Evolutionary conservation across 202 grass and related monocot genomes (phyloP), one percentile per base, ranked within the genome.

Genomic region (Hordeum pubiflorum): DNA sequence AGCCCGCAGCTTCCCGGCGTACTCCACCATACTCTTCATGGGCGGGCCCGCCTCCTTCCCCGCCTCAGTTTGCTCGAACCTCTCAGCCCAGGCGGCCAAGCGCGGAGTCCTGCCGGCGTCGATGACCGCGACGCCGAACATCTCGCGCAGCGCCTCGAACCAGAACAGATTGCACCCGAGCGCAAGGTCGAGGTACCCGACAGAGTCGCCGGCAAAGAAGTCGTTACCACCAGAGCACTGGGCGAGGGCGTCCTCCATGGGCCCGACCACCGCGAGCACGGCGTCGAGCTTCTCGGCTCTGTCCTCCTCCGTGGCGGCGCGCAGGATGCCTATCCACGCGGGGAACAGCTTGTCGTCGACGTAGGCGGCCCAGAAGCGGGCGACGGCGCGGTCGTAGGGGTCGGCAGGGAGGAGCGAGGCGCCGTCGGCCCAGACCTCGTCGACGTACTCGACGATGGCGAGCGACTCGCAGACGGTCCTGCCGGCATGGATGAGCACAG

Each of bases 311-410:
- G 63, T 38, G 4, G 63, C 18, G 3, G 63, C 63, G 4, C 63
- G 32, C 9, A 66, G 0, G 33, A 66, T 38, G 32, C 18, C 18
- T 11, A 38, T 6, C 63, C 33, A 37, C 9, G 63, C 4, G 36
- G 63, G 32, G 63, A 66, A 66, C 34, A 10, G 10, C 63, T 66
- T 66, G 63, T 66, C 63, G 17, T 66, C 63, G 9, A 66, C 9
- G 63, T 66, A 66, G 63, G 63, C 33, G n/a, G 33, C 63, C 63
- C 63, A 66, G 33, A 66, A 66, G 63, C 63, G 63, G n/a, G 63
- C 63, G 4, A 66, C 33, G 9, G 63, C 63, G 18, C 63, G 63
- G 33, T 0, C 9, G 9, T 66, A 66, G 4, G 18, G 33, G 63
- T 66, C 63, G 33, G 63, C 63, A 9, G 63, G 63, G 63, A 66